These are phyloP conservation scores for Plasmodium fragile DNA, from an alignment of 169 alveolate species.

Conservation along the genomic window DNA sequence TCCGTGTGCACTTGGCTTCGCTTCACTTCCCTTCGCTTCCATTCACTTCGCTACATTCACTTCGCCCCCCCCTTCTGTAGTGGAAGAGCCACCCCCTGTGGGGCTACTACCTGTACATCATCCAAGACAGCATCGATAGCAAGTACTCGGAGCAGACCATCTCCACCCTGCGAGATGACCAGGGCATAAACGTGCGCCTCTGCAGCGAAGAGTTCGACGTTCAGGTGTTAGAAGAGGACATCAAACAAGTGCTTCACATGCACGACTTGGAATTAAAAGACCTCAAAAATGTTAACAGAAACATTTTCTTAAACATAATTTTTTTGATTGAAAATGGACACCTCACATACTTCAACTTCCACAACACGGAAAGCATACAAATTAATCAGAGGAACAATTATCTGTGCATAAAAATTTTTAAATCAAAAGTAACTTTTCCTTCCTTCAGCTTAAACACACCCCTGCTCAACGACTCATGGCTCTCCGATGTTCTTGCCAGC, in stretches of 20 bases:
- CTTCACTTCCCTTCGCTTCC: too few species aligned
- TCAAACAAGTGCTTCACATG: constrained; percentile 25
- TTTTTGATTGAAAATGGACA: constrained; percentile 75
- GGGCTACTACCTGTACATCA: constrained; percentile 68
- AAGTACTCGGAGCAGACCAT: constrained; percentile 43
- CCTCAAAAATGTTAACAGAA: constrained; percentile 18
- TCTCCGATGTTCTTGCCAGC: constrained; percentile 32
- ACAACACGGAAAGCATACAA: constrained; percentile 36
- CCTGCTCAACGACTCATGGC: constrained; percentile 66
- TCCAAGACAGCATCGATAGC: constrained; percentile 58
- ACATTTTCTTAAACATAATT: constrained; percentile 35
- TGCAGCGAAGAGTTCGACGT: constrained; percentile 60
- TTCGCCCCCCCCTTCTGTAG: background rate
- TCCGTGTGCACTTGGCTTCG: background rate
- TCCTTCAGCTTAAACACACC: constrained; percentile 49
- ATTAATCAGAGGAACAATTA: constrained; percentile 57
- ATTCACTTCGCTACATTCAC: too few species aligned
- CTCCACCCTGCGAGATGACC: constrained; percentile 1
- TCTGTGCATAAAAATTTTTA: constrained; percentile 30
- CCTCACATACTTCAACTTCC: constrained; percentile 43
- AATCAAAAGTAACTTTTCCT: constrained; percentile 42
- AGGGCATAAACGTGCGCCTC: constrained; percentile 29
- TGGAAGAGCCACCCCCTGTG: constrained; percentile 41
- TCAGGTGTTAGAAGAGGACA: constrained; percentile 23
- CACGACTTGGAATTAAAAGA: constrained; percentile 27